Conservation (phyloP, 768 basidiomycete species). For the Rhodotorula kratochvilovae region DNA sequence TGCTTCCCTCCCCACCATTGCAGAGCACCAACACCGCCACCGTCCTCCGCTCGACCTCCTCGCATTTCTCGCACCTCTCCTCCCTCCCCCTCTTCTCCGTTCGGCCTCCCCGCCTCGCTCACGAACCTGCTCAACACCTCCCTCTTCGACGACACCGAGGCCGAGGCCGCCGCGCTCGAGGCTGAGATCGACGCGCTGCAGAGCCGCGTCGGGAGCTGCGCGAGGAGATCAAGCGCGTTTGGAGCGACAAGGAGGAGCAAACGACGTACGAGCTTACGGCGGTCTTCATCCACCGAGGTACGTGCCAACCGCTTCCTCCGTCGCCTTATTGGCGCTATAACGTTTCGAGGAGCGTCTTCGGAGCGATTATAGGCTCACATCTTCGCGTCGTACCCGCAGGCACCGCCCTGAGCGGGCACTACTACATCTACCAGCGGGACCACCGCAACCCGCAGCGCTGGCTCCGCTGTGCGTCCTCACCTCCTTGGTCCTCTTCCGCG, state of each 20-base stretch:
- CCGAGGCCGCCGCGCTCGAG: constrained; percentile 57
- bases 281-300: constrained; percentile 87
- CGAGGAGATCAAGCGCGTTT: constrained; percentile 65
- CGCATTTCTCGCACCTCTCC: neutral
- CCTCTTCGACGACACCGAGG: neutral
- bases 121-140: neutral
- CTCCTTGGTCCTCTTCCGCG: neutral
- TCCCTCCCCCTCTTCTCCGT: neutral
- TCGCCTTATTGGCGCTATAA: too few relatives aligned
- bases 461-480: constrained; percentile 61
- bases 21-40: neutral
- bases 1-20: neutral
- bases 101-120: neutral
- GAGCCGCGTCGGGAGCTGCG: constrained; percentile 48
- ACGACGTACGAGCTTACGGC: constrained; percentile 77
- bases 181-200: constrained; percentile 57
- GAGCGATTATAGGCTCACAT: neutral
- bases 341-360: too few relatives aligned
- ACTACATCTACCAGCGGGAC: constrained; percentile 83
- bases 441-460: constrained; percentile 52
- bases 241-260: constrained; percentile 61
- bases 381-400: constrained; percentile 22
- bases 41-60: neutral
- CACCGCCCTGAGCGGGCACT: constrained; percentile 60
- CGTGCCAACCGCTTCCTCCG: constrained; percentile 45